Conservation (phyloP, 345 rosid species). For the Syzygium aqueum region DNA sequence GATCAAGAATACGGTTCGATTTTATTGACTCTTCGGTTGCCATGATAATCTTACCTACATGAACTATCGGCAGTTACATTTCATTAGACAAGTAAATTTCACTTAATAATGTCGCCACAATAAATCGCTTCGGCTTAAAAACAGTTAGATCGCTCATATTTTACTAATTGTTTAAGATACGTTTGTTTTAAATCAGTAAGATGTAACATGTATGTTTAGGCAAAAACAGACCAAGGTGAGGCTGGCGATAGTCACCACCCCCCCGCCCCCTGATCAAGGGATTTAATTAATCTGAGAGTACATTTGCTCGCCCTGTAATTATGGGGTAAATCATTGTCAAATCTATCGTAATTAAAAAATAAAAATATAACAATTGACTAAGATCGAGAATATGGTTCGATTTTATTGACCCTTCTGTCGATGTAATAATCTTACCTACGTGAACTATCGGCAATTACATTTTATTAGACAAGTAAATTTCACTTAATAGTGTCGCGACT, state of each 20-base stretch:
- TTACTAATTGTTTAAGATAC: not conserved
- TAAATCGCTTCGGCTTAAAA: not conserved
- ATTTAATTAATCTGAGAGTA: not conserved
- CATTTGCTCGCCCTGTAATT: not conserved
- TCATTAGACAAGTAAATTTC: not conserved
- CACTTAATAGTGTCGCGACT: not conserved
- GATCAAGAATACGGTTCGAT: not conserved
- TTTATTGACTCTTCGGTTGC: not conserved
- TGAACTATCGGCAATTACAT: not conserved
- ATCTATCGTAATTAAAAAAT: not conserved
- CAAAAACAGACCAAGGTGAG: not conserved
- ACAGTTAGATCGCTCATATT: accelerated
- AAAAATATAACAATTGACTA: not conserved
- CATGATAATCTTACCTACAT: not conserved
- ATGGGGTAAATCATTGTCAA: not conserved
- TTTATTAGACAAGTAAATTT: not conserved
- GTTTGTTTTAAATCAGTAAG: not conserved
- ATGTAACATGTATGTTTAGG: not conserved
- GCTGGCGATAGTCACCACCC: too few species aligned
- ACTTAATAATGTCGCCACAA: not conserved
- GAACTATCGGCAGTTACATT: not conserved
- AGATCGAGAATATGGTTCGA: not conserved
- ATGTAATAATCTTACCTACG: not conserved
- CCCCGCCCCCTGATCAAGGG: not conserved
- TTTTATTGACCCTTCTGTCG: not conserved